These are phyloP conservation scores for Gyromitra esculenta DNA, from an alignment of 2,329 filamentous ascomycete genomes.

Conservation along the genomic window DNA sequence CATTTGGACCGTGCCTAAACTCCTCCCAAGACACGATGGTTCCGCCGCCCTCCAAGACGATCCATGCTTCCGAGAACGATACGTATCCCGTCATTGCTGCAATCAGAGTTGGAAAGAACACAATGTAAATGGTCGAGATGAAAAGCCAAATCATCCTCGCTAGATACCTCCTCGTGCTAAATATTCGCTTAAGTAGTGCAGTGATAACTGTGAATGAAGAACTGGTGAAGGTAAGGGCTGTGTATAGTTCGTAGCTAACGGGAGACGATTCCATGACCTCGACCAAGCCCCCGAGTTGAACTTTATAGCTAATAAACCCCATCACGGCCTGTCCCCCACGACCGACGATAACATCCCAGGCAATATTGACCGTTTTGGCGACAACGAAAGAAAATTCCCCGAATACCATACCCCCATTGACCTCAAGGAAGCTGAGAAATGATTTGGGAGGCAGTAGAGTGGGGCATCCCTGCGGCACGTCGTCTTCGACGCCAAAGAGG, in stretches of 20 bases:
- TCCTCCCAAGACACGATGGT: not conserved
- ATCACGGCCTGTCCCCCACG: conserved; percentile 1
- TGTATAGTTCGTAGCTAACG: conserved; percentile 12
- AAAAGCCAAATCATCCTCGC: conserved; percentile 4
- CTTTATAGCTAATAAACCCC: not conserved
- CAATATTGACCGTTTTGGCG: not conserved
- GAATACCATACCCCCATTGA: too few relatives aligned
- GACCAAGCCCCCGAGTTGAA: not conserved
- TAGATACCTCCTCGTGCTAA: not conserved
- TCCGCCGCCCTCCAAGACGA: not conserved
- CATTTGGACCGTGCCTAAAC: not conserved
- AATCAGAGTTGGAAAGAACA: not conserved
- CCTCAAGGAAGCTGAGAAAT: not conserved
- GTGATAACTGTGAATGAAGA: not conserved
- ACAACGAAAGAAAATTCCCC: not conserved
- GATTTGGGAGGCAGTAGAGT: not conserved
- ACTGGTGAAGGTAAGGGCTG: not conserved
- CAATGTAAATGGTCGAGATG: not conserved
- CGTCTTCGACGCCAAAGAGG: not conserved
- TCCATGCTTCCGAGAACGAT: not conserved
- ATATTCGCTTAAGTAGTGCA: not conserved
- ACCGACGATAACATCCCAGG: conserved; percentile 11
- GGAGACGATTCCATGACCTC: conserved; percentile 4
- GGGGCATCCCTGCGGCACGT: not conserved
- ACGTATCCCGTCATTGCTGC: conserved; percentile 6